Percentiles rank a stretch among this genome's conserved stretches.
These are phyloP conservation scores for Irpex rosettiformis DNA, from an alignment of 1,284 basidiomycete genomes.

Conservation along the genomic window DNA sequence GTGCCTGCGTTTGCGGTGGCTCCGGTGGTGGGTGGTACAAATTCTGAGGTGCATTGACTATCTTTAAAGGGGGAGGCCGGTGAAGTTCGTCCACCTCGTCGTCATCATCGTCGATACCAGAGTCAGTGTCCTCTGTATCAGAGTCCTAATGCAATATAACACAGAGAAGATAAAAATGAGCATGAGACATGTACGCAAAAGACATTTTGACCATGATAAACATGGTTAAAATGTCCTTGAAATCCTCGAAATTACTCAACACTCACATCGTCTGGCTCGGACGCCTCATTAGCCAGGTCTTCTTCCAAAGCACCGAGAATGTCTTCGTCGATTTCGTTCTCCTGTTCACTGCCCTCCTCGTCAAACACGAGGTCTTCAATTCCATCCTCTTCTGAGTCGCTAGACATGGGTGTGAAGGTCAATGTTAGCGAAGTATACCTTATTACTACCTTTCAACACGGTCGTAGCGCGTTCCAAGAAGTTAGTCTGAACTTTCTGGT, in stretches of 20 bases:
- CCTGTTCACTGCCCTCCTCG: slow-evolving; percentile 38
- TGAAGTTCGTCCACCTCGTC: slow-evolving; percentile 18
- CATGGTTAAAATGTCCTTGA: too few relatives aligned
- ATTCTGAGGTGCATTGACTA: slow-evolving; percentile 13
- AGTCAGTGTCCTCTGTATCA: slow-evolving; percentile 55
- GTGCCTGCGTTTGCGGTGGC: slow-evolving; percentile 1
- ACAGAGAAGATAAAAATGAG: slow-evolving; percentile 2
- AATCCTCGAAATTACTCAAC: too few relatives aligned
- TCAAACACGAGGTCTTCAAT: slow-evolving; percentile 49
- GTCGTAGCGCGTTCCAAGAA: too few relatives aligned
- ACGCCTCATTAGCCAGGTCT: slow-evolving; percentile 47
- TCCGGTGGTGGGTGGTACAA: not conserved
- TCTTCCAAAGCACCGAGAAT: slow-evolving; percentile 47
- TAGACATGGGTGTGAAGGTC: slow-evolving; percentile 39
- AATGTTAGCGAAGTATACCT: too few relatives aligned
- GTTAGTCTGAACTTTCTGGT: not conserved
- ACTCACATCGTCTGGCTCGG: slow-evolving; percentile 27
- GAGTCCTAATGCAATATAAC: slow-evolving; percentile 37
- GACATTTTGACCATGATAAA: too few relatives aligned
- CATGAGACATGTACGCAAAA: too few relatives aligned
- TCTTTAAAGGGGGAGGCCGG: slow-evolving; percentile 5
- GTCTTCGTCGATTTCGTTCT: slow-evolving; percentile 53
- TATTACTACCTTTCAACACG: too few relatives aligned
- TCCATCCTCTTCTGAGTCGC: slow-evolving; percentile 62
- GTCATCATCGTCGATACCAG: slow-evolving; percentile 42